phyloP scores from a whole-genome alignment of 2,329 filamentous ascomycete genomes.

The Pseudogymnoascus sp. region DNA sequence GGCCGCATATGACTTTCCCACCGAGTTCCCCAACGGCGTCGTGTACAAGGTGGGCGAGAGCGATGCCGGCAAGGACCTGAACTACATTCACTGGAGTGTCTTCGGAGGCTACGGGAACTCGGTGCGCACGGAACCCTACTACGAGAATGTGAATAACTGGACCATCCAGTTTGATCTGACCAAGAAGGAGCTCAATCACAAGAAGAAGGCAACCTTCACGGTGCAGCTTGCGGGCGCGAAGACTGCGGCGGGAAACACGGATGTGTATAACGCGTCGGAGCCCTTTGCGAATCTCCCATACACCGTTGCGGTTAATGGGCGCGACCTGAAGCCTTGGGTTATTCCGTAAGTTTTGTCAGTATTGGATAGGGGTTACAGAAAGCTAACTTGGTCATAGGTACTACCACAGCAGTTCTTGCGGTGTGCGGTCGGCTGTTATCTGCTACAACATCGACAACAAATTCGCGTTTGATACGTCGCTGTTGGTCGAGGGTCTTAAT shows the following conservation, averaged over 20 bases:
- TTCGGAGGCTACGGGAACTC: conserved; percentile 52
- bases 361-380: conserved; percentile 15
- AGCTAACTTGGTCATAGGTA: conserved; percentile 33
- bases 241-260: conserved; percentile 56
- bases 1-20: conserved; percentile 52
- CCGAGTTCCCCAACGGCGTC: conserved; percentile 54
- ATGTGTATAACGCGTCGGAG: conserved; percentile 49
- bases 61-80: conserved; percentile 45
- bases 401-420: conserved; percentile 53
- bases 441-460: conserved; percentile 59
- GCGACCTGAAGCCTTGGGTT: conserved; percentile 45
- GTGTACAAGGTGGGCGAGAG: conserved; percentile 51
- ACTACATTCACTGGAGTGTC: conserved; percentile 61
- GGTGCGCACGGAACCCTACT: conserved; percentile 38
- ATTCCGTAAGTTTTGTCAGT: conserved; percentile 42
- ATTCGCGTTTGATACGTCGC: conserved; percentile 47
- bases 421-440: conserved; percentile 51
- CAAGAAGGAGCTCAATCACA: conserved; percentile 36
- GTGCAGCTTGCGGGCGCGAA: conserved; percentile 59
- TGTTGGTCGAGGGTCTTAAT: conserved; percentile 48
- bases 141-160: conserved; percentile 52
- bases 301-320: conserved; percentile 42
- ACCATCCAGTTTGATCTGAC: conserved; percentile 48
- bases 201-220: conserved; percentile 50
- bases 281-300: conserved; percentile 48